Base-by-base conservation (phyloP, 2,329 filamentous ascomycete species). In the Coleophoma crateriformis region DNA sequence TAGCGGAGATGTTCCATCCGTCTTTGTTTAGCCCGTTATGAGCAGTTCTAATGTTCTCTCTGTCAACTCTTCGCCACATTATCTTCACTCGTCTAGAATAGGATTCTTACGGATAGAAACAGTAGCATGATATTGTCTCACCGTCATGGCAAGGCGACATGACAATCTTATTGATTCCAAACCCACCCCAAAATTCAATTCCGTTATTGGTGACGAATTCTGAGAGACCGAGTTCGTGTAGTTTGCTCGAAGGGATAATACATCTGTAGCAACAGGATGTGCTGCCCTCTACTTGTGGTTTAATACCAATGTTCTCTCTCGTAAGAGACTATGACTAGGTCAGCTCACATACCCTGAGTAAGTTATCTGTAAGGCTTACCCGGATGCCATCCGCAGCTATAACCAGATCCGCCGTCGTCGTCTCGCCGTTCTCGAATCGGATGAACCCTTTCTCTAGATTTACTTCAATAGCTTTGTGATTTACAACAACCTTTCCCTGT, bases 171-270 rank as follows among this genome's bases (percentile, higher is more conserved):
- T 79, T 81, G 49, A 68, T 70, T 48, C 82, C 78, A 47, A 81
- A 76, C 1, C 84, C 84, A 22, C 84, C 84, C 84, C 84, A 87
- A 69, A 85, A 87, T 64, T 88, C 81, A 0, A 88, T 69, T 0
- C 82, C 83, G 22, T 64, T 70, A 66, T 87, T 64, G 33, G 73
- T 60, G 0, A 80, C 81, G 65, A 84, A 86, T 61, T 87, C 80
- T 33, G 81, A 73, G 0, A 87, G 73, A 2, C 83, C 83, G 1
- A 79, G 68, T 50, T 71, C 70, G 32, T 80, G 73, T 1, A 79
- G 81, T n/a, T 84, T 74, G 35, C 79, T 77, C 0, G 82, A 84
- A 17, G 66, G 66, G 49, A 87, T 79, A 60, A 85, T 87, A 53
- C 79, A 74, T 62, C 86, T 84, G 0, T 85, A 69, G 58, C 84